A percentile compares a stretch with the other conserved stretches of the same genome.
These are phyloP conservation scores for Cordyceps cateniannulata DNA, from an alignment of 2,329 filamentous ascomycete genomes.

Conservation along the genomic window DNA sequence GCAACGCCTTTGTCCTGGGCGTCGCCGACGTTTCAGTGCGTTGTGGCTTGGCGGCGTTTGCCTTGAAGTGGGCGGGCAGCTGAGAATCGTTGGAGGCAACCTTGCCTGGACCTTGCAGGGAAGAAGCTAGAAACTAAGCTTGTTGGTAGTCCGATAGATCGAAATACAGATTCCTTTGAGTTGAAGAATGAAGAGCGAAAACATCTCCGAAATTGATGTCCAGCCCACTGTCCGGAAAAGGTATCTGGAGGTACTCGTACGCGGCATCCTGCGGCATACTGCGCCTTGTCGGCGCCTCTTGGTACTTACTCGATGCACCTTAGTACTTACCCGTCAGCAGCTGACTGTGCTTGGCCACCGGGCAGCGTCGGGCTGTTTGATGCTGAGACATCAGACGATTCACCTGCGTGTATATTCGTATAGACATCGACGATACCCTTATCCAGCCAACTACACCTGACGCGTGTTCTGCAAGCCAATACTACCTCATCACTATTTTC, in stretches of 20 bases:
- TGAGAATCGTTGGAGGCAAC: background rate
- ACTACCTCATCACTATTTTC: too few relatives aligned
- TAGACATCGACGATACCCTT: background rate
- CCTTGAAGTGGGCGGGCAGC: background rate
- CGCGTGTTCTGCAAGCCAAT: background rate
- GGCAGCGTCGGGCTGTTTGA: background rate
- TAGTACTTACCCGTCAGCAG: too few relatives aligned
- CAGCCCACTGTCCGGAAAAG: too few relatives aligned
- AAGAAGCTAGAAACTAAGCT: too few relatives aligned
- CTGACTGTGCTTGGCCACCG: background rate
- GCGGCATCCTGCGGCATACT: too few relatives aligned
- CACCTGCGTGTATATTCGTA: background rate
- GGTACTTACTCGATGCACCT: too few relatives aligned
- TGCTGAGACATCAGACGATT: constrained; percentile 5
- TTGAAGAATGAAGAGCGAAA: too few relatives aligned
- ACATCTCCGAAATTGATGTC: too few relatives aligned
- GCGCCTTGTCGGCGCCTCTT: too few relatives aligned
- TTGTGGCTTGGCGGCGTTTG: background rate
- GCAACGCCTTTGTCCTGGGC: background rate
- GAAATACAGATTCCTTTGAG: too few relatives aligned
- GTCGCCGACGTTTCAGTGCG: background rate
- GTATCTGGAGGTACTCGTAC: too few relatives aligned
- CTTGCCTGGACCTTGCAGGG: background rate
- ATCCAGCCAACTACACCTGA: background rate
- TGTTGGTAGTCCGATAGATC: too few relatives aligned